These are phyloP conservation scores for Apiotrichum siamense DNA, from an alignment of 1,284 basidiomycete genomes.

Conservation along the genomic window DNA sequence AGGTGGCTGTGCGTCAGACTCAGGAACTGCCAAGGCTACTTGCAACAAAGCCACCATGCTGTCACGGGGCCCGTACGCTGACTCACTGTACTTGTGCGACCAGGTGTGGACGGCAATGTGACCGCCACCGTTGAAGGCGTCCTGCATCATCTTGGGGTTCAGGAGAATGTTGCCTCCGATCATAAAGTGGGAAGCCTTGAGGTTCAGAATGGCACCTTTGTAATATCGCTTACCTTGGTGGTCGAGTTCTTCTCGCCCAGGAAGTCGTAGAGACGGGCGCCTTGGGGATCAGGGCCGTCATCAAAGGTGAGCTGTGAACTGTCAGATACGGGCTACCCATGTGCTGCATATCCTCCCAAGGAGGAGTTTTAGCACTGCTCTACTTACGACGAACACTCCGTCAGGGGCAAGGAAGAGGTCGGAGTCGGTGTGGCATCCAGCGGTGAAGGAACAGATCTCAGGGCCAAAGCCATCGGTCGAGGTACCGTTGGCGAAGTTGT, in stretches of 20 bases:
- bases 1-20: constrained; percentile 44
- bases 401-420: constrained; percentile 35
- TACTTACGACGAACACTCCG: constrained; percentile 35
- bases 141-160: constrained; percentile 25
- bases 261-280: constrained; percentile 51
- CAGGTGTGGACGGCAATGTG: constrained; percentile 52
- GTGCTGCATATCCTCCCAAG: background rate
- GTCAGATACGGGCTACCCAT: background rate
- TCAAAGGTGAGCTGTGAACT: constrained; percentile 47
- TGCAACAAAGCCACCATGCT: too few species aligned
- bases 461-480: constrained; percentile 20
- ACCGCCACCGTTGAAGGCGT: constrained; percentile 29
- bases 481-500: background rate
- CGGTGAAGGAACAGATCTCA: constrained; percentile 44
- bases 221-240: too few species aligned
- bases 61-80: background rate
- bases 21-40: too few species aligned
- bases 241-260: constrained; percentile 49
- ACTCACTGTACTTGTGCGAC: constrained; percentile 48
- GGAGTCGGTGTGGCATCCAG: constrained; percentile 29
- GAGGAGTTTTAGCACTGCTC: background rate
- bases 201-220: too few species aligned
- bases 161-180: constrained; percentile 10
- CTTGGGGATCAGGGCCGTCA: constrained; percentile 52
- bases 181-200: constrained; percentile 53